Base-by-base conservation (phyloP, 2,329 filamentous ascomycete genomes). In the Pseudopyrenochaeta lycopersici region DNA sequence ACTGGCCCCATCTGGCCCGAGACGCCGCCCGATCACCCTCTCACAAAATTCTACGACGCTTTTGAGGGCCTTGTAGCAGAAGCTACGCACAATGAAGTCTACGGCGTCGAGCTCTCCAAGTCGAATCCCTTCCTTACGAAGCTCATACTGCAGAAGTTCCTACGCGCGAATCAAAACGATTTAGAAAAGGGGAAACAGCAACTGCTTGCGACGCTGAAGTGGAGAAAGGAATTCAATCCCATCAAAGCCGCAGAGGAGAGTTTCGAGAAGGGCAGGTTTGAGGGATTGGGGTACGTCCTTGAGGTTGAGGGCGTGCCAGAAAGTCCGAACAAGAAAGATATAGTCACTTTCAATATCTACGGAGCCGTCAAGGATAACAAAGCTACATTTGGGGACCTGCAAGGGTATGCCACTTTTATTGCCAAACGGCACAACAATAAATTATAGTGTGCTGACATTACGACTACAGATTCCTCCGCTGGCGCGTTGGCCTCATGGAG, bases 261-360 rank as follows among this genome's bases (percentile, higher is more conserved):
- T 20, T 95, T 89, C 76, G 84, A 85, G 67, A 82, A 83, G 62
- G 78, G 78, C 52, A 93, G 91, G 77, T 97, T 95, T 66, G 85
- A 82, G 7, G 88, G 88, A 1, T 76, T 97, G 52, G 94, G 93
- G 33, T 97, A 90, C 72, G 85, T 97, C 45, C 91, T 91, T 1
- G 82, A 82, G n/a, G 87, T 95, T 63, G 78, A 82, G 48, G 80
- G 80, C 35, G 81, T 82, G 31, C 81, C 82, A 1, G 80, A 79
- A 21, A 82, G 81, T 45, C 72, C 78, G 49, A 81, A 80, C 46
- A 73, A 85, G 66, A 85, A 88, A 73, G 83, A 83, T 43, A 76
- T 97, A 50, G 88, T 93, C 43, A 95, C 91, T 2, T 97, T 93
- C 89, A 97, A 97, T 75, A 88, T 97, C 69, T 97, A 98, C 72